A percentile compares a stretch with the other conserved stretches of the same genome.
Evolutionary conservation across 2,329 filamentous ascomycete genomes (phyloP).

Genomic region (Colletotrichum sp.): DNA sequence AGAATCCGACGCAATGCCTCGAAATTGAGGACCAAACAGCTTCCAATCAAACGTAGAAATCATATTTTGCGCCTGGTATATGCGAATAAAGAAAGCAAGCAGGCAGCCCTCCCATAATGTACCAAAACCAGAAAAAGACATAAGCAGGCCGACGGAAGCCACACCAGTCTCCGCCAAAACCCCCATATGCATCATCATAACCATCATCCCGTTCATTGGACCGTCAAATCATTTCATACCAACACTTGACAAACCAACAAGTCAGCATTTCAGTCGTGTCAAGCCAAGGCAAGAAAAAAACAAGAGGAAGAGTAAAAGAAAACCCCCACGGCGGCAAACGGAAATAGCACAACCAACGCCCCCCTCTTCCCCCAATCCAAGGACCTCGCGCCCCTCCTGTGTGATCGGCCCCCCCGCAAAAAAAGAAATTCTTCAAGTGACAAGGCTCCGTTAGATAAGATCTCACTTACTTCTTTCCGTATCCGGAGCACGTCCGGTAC

Average conservation of each 20-base stretch:
- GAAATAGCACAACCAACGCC: background rate
- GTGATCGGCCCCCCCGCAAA: background rate
- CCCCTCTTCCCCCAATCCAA: background rate
- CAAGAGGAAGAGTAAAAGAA: background rate
- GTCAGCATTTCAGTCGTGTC: background rate
- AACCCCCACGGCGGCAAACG: background rate
- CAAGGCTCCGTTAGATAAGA: background rate
- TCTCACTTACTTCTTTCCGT: constrained; percentile 14
- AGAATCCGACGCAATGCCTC: background rate
- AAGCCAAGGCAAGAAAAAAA: background rate
- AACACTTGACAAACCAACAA: background rate
- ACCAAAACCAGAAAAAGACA: background rate
- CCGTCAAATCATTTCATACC: background rate
- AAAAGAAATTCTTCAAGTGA: background rate
- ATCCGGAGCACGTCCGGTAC: constrained; percentile 14
- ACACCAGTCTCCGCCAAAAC: background rate
- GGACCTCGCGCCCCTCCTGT: background rate
- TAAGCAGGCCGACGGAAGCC: background rate
- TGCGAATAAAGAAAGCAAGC: background rate
- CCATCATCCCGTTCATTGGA: background rate
- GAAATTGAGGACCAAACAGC: background rate
- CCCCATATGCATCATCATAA: background rate
- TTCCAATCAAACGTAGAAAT: background rate
- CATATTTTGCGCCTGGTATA: background rate
- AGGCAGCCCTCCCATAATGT: background rate